Evolutionary conservation across 768 basidiomycete genomes (phyloP).

Genomic region (Agaricus subrufescens): DNA sequence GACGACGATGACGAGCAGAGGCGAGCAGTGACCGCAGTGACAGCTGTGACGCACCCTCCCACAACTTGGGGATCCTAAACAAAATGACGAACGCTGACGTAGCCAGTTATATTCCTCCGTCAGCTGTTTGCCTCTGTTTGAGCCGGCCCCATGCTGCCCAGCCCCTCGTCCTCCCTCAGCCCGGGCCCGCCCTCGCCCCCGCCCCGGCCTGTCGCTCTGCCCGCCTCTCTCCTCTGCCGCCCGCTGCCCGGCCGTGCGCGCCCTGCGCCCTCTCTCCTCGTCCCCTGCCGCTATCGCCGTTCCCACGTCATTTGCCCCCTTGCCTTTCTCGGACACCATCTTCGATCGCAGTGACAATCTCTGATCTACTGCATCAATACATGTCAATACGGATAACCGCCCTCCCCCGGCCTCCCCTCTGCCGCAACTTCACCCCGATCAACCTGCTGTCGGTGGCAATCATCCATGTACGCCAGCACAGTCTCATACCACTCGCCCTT

Average conservation of each 20-base stretch:
- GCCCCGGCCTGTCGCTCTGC: no score
- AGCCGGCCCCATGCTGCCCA: constrained; percentile 15
- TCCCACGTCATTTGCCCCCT: no score
- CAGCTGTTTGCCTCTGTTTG: constrained; percentile 37
- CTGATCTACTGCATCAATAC: not conserved
- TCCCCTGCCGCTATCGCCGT: no score
- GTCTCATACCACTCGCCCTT: constrained; percentile 26
- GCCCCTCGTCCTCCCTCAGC: constrained; percentile 15
- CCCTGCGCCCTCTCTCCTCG: no score
- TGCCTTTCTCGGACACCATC: constrained; percentile 1
- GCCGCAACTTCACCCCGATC: constrained; percentile 10
- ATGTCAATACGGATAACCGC: constrained; percentile 7
- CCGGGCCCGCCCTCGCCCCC: not conserved
- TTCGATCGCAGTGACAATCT: not conserved
- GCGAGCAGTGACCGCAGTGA: constrained; percentile 3
- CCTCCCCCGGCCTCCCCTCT: not conserved
- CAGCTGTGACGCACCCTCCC: constrained; percentile 10
- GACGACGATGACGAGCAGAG: constrained; percentile 12
- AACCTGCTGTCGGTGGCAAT: constrained; percentile 13
- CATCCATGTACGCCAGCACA: constrained; percentile 34
- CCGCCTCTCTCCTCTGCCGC: not conserved
- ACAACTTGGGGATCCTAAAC: constrained; percentile 32
- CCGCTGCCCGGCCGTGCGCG: no score
- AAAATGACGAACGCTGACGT: constrained; percentile 49
- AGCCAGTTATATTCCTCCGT: constrained; percentile 38